Conservation (phyloP, 805 yeast genomes). For the Clavispora santaluciae region DNA sequence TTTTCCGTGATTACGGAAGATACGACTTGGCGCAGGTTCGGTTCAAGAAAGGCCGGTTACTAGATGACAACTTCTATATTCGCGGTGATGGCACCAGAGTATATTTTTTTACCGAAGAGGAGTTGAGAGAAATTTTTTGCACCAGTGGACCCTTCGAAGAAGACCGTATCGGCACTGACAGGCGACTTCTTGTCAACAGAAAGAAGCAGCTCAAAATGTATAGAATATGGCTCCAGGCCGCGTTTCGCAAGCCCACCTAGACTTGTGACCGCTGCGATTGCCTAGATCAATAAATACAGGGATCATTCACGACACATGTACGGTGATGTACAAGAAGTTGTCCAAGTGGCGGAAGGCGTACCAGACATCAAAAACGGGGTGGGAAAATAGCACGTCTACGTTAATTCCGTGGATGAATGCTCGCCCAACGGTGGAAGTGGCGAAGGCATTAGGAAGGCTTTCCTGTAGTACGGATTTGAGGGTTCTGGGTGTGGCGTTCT, state of each 20-base stretch:
- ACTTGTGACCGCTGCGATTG: too few relatives aligned
- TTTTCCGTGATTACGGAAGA: slow-evolving; percentile 92
- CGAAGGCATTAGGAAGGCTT: slow-evolving; percentile 12
- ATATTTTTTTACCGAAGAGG: slow-evolving; percentile 94
- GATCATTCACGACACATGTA: slow-evolving; percentile 13
- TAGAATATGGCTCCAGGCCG: slow-evolving; percentile 94
- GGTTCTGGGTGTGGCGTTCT: slow-evolving; percentile 5
- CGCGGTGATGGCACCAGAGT: slow-evolving; percentile 98
- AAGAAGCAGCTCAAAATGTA: slow-evolving; percentile 93
- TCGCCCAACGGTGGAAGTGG: slow-evolving; percentile 2
- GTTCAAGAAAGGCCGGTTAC: slow-evolving; percentile 78
- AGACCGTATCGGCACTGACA: slow-evolving; percentile 78
- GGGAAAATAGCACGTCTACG: slow-evolving; percentile 13
- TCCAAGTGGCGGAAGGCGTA: slow-evolving; percentile 29
- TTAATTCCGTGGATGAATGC: slow-evolving; percentile 32
- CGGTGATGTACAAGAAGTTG: slow-evolving; percentile 30
- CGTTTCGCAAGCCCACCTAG: slow-evolving; percentile 39
- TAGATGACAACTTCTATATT: slow-evolving; percentile 91
- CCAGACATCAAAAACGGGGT: slow-evolving; percentile 28
- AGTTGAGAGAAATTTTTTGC: slow-evolving; percentile 66
- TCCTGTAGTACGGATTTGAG: slow-evolving; percentile 11
- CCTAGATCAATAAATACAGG: neutral
- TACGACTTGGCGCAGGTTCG: slow-evolving; percentile 94
- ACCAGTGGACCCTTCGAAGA: slow-evolving; percentile 52
- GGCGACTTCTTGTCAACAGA: slow-evolving; percentile 85